These are phyloP conservation scores for Polyporus arcularius DNA, from an alignment of 768 basidiomycete species.

Conservation along the genomic window DNA sequence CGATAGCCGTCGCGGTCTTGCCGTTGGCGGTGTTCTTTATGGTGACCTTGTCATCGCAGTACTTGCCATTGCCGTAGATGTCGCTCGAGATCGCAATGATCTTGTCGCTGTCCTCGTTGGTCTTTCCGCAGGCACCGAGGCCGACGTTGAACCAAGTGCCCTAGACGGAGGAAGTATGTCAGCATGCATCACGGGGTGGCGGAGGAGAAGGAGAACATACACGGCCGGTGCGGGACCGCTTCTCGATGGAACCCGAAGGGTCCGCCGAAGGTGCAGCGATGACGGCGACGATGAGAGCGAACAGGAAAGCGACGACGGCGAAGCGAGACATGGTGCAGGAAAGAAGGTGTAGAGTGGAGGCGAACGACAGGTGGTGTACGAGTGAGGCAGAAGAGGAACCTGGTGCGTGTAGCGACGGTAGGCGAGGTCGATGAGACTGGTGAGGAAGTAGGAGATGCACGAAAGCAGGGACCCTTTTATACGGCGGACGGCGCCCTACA, in stretches of 20 bases:
- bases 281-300: slow-evolving; percentile 40
- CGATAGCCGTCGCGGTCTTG: slow-evolving; percentile 48
- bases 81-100: slow-evolving; percentile 63
- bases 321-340: slow-evolving; percentile 37
- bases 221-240: slow-evolving; percentile 56
- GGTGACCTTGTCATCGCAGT: slow-evolving; percentile 64
- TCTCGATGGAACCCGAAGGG: slow-evolving; percentile 40
- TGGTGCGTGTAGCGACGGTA: background rate
- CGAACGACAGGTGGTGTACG: slow-evolving; percentile 18
- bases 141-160: slow-evolving; percentile 67
- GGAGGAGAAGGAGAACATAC: slow-evolving; percentile 39
- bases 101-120: slow-evolving; percentile 46
- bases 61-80: slow-evolving; percentile 53
- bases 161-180: slow-evolving; percentile 33
- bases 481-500: background rate
- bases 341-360: slow-evolving; percentile 5
- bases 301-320: slow-evolving; percentile 36
- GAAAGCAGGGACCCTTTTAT: background rate
- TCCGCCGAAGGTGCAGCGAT: slow-evolving; percentile 49
- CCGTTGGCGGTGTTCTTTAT: slow-evolving; percentile 60
- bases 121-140: slow-evolving; percentile 63
- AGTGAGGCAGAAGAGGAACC: slow-evolving; percentile 17
- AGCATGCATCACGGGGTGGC: background rate
- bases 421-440: background rate
- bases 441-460: background rate